Base-by-base conservation (phyloP, 768 basidiomycete species). In the Leucocoprinus leucothites region DNA sequence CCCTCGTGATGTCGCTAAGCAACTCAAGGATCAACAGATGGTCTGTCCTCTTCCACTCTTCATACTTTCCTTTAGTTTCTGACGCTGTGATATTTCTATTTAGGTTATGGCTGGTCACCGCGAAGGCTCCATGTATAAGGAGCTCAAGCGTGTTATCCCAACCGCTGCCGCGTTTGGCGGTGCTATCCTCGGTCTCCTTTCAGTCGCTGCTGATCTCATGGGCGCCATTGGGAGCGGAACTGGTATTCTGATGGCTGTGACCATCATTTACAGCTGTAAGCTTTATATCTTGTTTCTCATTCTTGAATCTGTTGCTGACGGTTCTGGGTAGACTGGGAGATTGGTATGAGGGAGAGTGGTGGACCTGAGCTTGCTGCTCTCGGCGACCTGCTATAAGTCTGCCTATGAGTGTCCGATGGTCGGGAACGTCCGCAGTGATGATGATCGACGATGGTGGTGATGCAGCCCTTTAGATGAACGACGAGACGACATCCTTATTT, bases 101-200 rank as follows among this genome's bases (percentile, higher is more conserved):
- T 48, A 86, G 85, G 85, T 88, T 42, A 87, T 89, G 86, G 85
- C 86, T 2, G 85, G 92, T 56, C 95, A 98, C 70, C 89, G 94
- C 62, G 97, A 99, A 69, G 94, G 90, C 14, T 93, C 89, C 28
- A 96, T 98, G 91, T 99, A 98, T 81, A 99, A 98, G 77, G 97
- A 98, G 68, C 83, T 99, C 58, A 99, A 98, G 79, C 83, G 94
- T 42, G 89, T 98, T 58, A 97, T 99, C 60, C 97, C 97, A 1
- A 98, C 95, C 19, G 96, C 97, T 11, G 97, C 96, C 21, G 93
- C 95, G 0, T 92, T 98, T 59, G 96, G 97, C 42, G 96, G 96
- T 35, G 97, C 95, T n/a, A 92, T 94, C 57, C 87, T 98, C 11
- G 96, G 95, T 25, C 74, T 97, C 11, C 75, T 98, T 26, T 91